phyloP scores from a whole-genome alignment of 768 basidiomycete genomes.

The Mrakia gelida region DNA sequence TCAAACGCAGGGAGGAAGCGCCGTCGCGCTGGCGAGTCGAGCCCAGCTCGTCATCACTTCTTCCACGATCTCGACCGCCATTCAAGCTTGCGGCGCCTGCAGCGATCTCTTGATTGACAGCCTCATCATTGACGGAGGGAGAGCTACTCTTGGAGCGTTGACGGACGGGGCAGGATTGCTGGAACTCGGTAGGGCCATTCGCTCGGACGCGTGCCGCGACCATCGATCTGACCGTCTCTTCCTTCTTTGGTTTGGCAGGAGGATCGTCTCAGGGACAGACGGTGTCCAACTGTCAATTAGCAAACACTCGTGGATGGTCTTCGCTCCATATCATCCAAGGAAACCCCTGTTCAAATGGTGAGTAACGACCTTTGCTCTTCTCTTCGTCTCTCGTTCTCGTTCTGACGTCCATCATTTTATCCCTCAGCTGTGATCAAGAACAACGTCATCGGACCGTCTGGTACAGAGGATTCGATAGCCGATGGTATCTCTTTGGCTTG shows the following conservation, averaged over 20 bases:
- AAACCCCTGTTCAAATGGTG: not conserved
- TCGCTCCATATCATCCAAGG: constrained; percentile 20
- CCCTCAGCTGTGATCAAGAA: not conserved
- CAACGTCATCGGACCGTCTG: constrained; percentile 20
- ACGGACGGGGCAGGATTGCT: not conserved
- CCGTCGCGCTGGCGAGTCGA: not conserved
- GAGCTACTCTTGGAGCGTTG: constrained; percentile 1
- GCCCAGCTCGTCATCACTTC: not conserved
- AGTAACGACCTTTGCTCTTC: not conserved
- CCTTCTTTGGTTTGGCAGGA: no score
- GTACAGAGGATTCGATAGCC: not conserved
- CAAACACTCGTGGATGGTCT: constrained; percentile 18
- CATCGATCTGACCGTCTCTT: no score
- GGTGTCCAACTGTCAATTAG: not conserved
- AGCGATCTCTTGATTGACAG: not conserved
- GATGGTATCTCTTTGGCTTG: constrained; percentile 18
- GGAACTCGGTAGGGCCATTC: no score
- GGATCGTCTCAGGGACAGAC: not conserved
- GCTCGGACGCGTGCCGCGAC: no score
- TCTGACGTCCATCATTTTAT: no score
- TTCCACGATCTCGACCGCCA: constrained; percentile 4
- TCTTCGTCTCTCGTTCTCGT: no score
- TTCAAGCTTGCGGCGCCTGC: not conserved
- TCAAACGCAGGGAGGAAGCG: constrained; percentile 7
- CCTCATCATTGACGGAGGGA: constrained; percentile 6